Evolutionary conservation across 495 filamentous ascomycete genomes (phyloP), one percentile per base, ranked within the genome.

Genomic region (Staphylotrichum longicolle): DNA sequence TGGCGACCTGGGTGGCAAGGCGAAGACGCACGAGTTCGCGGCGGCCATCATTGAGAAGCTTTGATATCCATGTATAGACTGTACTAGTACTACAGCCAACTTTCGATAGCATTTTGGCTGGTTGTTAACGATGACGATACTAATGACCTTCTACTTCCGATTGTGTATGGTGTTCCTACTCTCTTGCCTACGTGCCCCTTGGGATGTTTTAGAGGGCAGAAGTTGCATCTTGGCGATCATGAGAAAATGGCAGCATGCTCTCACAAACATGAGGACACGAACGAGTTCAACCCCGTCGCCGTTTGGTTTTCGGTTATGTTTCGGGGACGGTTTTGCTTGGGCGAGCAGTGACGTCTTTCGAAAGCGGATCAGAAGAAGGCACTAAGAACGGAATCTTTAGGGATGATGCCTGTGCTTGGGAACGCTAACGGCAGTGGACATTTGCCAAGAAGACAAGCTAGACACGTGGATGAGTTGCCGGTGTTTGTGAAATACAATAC

Each of bases 1-100:
- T 32, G 93, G 92, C 68, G 94, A 98, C 78, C 79, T 98, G 68
- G 93, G 94, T 63, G 94, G 94, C 67, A 96, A 91, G 78, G 80
- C 94, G 50, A 93, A 92, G 83, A 98, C 93, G 65, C 77, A 85
- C 76, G 87, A 98, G 79, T 98, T 93, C 75, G 89, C 94, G 56
- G 82, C 83, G 42, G 93, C 94, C 58, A 96, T 98, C 76, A 95
- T 96, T 73, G 84, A 83, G 72, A 87, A 85, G 69, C 83, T 97
- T 80, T 92, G 66, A 71, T 69, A 68, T 63, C 65, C 41, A n/a
- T 61, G 47, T 61, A 61, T 66, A 66, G 63, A 66, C 59, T 66
- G 63, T 66, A 62, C 39, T 61, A 58, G 50, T 66, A 66, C 47
- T 34, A 48, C 53, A 39, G 41, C 48, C 44, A 44, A 48, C n/a